A percentile compares a stretch with the other conserved stretches of the same genome.
Evolutionary conservation across 2,329 filamentous ascomycete species (phyloP).

Genomic region (Trichoderma sp.): DNA sequence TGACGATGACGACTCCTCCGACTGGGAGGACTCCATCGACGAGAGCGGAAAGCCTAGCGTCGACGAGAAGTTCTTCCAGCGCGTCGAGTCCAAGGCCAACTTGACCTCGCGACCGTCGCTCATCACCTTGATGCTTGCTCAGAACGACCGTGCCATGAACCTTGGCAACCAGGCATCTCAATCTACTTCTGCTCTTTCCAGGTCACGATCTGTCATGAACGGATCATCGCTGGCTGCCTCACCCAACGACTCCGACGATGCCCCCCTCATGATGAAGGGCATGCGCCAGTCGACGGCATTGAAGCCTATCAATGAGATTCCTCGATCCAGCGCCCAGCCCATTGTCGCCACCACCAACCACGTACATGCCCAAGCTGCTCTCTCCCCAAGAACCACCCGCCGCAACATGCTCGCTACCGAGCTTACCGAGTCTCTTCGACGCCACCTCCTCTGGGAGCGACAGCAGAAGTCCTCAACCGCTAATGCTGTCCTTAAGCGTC

Average conservation of each 20-base stretch:
- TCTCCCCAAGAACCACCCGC: constrained; percentile 87
- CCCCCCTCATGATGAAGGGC: constrained; percentile 63
- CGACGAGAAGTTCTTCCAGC: constrained; percentile 81
- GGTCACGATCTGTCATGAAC: constrained; percentile 52
- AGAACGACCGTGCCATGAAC: constrained; percentile 67
- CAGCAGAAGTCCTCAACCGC: constrained; percentile 89
- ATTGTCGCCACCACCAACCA: constrained; percentile 72
- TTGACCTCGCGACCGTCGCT: constrained; percentile 82
- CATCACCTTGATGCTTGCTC: constrained; percentile 80
- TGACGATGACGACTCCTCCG: constrained; percentile 61
- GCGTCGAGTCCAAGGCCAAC: constrained; percentile 84
- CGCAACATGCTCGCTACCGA: constrained; percentile 95
- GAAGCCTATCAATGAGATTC: constrained; percentile 58
- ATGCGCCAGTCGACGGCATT: constrained; percentile 46
- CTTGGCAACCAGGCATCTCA: constrained; percentile 67
- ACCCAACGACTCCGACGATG: constrained; percentile 59
- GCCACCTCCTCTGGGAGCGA: constrained; percentile 90
- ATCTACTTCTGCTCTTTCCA: constrained; percentile 65
- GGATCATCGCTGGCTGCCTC: constrained; percentile 46
- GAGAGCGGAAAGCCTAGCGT: constrained; percentile 81
- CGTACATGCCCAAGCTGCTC: constrained; percentile 63
- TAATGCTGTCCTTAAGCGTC: constrained; percentile 82
- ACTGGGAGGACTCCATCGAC: constrained; percentile 66
- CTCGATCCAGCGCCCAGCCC: constrained; percentile 68
- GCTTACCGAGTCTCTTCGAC: constrained; percentile 85